Percentiles rank a stretch among this genome's conserved stretches.
Conservation (phyloP, 75 land plant genomes). For the Ceratopteris richardii region DNA sequence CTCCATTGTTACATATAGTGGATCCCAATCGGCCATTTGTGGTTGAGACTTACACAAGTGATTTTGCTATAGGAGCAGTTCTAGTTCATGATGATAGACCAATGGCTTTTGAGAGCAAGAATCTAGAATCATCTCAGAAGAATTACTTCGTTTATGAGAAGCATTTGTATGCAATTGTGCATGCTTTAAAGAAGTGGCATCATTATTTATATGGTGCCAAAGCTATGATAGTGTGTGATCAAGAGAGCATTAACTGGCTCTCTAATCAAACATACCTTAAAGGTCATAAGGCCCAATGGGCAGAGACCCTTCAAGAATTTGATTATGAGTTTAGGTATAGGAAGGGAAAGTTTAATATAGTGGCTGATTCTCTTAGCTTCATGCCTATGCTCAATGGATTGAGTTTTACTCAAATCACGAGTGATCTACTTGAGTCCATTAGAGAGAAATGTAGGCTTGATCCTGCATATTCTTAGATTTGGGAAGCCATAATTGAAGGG, state of each 20-base stretch:
- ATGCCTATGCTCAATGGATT: conserved; percentile 3
- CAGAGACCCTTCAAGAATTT: neutral
- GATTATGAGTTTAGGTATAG: too few relatives aligned
- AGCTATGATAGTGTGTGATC: neutral
- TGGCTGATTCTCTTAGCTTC: neutral
- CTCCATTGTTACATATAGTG: neutral
- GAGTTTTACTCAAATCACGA: neutral
- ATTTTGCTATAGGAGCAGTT: too few relatives aligned
- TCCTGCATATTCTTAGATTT: conserved; percentile 1
- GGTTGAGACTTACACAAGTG: neutral
- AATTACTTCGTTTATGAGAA: neutral
- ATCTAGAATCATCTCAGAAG: neutral
- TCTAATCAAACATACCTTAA: too few relatives aligned
- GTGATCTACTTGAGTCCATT: neutral
- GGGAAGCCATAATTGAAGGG: neutral
- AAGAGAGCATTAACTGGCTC: neutral
- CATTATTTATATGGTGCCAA: conserved; percentile 10
- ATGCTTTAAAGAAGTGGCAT: conserved; percentile 4
- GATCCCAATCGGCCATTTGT: neutral
- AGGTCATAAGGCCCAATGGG: conserved; percentile 1
- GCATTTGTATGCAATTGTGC: neutral
- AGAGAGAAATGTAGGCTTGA: neutral
- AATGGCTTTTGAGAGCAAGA: neutral
- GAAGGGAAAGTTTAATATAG: neutral
- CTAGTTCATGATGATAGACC: neutral